Conservation (phyloP, 768 basidiomycete species). For the Naganishia randhawae region DNA sequence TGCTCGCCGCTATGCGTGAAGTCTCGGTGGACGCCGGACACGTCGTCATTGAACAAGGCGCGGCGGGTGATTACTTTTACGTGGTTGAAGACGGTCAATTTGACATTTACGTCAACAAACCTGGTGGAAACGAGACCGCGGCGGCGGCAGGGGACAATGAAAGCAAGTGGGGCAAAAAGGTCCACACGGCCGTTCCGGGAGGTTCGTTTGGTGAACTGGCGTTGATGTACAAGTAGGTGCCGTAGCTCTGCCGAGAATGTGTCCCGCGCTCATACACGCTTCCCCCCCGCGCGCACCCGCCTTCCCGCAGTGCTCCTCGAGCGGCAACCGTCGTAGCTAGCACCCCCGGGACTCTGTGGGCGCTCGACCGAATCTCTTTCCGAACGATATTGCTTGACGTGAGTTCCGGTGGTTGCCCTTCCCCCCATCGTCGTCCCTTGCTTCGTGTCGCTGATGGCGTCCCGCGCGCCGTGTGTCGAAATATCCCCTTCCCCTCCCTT, state of each 20-base stretch:
- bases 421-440: too few relatives aligned
- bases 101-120: slow-evolving; percentile 63
- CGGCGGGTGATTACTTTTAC: slow-evolving; percentile 95
- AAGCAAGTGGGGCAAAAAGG: slow-evolving; percentile 57
- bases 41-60: slow-evolving; percentile 94
- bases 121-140: slow-evolving; percentile 33
- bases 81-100: slow-evolving; percentile 86
- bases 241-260: not conserved
- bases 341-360: slow-evolving; percentile 76
- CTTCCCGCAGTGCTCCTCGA: slow-evolving; percentile 64
- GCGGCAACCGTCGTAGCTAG: slow-evolving; percentile 88
- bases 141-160: slow-evolving; percentile 39
- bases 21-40: slow-evolving; percentile 65
- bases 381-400: slow-evolving; percentile 88
- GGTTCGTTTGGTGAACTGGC: slow-evolving; percentile 93
- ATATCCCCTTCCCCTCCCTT: not conserved
- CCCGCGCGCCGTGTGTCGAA: not conserved
- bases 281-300: too few relatives aligned
- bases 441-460: too few relatives aligned
- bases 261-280: not conserved
- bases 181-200: slow-evolving; percentile 77
- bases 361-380: slow-evolving; percentile 95
- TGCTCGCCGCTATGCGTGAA: slow-evolving; percentile 94
- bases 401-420: too few relatives aligned
- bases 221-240: slow-evolving; percentile 78